Conservation (phyloP, 495 filamentous ascomycete species). For the Staphylotrichum tortipilum region DNA sequence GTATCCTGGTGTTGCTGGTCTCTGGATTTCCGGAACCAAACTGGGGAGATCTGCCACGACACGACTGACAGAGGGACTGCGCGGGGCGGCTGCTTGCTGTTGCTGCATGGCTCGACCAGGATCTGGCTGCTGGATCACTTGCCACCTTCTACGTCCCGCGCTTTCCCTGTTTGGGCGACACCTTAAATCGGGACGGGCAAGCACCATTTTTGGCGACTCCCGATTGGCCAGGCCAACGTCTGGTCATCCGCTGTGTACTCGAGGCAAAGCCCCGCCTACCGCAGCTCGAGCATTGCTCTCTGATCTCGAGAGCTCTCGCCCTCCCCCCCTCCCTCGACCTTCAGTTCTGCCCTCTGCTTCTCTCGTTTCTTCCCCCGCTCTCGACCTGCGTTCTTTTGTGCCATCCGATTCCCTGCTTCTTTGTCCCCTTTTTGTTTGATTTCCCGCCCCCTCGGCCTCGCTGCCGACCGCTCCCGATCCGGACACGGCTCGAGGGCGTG, state of each 20-base stretch:
- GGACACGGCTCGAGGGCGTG: neutral
- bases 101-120: too few relatives aligned
- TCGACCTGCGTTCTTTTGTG: constrained; percentile 1
- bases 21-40: too few relatives aligned
- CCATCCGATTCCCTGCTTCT: neutral
- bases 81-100: too few relatives aligned
- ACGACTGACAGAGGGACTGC: too few relatives aligned
- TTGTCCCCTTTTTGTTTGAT: constrained; percentile 15
- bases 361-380: constrained; percentile 27
- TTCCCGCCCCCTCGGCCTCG: constrained; percentile 15
- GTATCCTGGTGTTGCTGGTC: too few relatives aligned
- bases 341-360: constrained; percentile 29
- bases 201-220: constrained; percentile 31
- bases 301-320: constrained; percentile 36
- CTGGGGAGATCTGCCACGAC: too few relatives aligned
- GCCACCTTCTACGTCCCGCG: constrained; percentile 19
- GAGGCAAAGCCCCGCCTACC: constrained; percentile 22
- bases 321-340: constrained; percentile 21
- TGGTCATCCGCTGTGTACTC: too few relatives aligned
- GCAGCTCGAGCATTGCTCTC: constrained; percentile 18
- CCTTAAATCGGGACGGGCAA: constrained; percentile 21
- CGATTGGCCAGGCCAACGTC: too few relatives aligned
- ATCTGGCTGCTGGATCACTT: too few relatives aligned
- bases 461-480: neutral
- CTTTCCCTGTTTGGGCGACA: constrained; percentile 24